Percentiles rank a stretch among this genome's conserved stretches.
Conservation (phyloP, 345 rosid species). For the Garcia nutans region DNA sequence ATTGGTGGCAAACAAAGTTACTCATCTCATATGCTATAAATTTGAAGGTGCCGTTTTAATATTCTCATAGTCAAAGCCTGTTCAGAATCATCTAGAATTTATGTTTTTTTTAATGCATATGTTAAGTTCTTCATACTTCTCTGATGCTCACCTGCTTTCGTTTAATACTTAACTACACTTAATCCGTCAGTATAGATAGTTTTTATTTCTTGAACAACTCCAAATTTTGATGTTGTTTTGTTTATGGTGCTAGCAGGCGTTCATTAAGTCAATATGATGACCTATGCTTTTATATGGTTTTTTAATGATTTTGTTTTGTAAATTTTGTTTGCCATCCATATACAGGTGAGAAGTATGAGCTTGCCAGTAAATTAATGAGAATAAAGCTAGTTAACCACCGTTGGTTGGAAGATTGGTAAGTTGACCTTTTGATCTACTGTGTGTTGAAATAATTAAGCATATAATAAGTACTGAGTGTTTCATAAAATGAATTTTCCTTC, state of each 20-base stretch:
- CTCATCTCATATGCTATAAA: conserved; percentile 95
- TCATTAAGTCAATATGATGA: no score
- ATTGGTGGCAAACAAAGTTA: conserved; percentile 75
- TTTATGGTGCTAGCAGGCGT: no score
- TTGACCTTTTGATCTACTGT: neutral
- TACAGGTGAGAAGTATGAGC: conserved; percentile 91
- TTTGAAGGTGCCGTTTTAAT: conserved; percentile 66
- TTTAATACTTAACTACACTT: neutral
- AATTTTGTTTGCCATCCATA: neutral
- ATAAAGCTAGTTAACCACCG: conserved; percentile 84
- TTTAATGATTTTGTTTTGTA: neutral
- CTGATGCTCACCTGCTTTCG: neutral
- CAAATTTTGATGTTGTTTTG: neutral
- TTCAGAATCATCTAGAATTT: neutral
- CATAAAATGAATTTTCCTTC: neutral
- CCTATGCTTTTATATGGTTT: no score
- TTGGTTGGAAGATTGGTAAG: conserved; percentile 95
- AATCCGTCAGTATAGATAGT: neutral
- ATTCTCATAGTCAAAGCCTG: neutral
- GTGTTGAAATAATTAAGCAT: neutral
- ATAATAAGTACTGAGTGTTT: neutral
- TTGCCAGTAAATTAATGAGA: conserved; percentile 70
- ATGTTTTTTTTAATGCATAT: neutral
- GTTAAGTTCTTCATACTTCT: neutral
- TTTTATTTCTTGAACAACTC: neutral